A percentile compares a stretch with the other conserved stretches of the same genome.
These are phyloP conservation scores for Ascochyta rabiei DNA, from an alignment of 2,329 filamentous ascomycete species.

Conservation along the genomic window DNA sequence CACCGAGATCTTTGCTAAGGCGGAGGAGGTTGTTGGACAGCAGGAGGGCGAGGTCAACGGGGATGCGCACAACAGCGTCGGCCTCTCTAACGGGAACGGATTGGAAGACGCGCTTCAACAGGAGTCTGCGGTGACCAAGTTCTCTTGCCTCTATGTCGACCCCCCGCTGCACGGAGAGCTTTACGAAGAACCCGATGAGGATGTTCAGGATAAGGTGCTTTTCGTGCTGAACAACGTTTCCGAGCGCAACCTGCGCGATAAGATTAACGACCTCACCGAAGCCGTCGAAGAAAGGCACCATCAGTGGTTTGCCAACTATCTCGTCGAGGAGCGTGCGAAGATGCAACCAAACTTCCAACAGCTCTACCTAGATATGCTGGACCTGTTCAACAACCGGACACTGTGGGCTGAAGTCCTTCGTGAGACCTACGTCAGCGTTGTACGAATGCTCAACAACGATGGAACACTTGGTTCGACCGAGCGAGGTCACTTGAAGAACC, in stretches of 20 bases:
- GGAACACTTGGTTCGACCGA: constrained; percentile 85
- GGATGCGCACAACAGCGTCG: constrained; percentile 53
- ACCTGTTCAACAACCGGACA: constrained; percentile 76
- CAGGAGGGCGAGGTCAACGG: constrained; percentile 65
- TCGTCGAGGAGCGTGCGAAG: constrained; percentile 95
- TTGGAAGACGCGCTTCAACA: constrained; percentile 64
- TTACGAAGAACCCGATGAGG: constrained; percentile 83
- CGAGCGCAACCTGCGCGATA: constrained; percentile 81
- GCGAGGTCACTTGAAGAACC: constrained; percentile 86
- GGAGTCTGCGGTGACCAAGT: constrained; percentile 72
- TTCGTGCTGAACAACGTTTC: constrained; percentile 98
- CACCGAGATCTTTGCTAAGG: constrained; percentile 83
- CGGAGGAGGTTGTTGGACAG: constrained; percentile 77
- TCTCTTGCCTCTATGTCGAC: constrained; percentile 79
- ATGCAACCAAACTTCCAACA: constrained; percentile 96
- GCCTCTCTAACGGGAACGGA: constrained; percentile 70
- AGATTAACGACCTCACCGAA: constrained; percentile 80
- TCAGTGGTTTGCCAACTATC: constrained; percentile 94
- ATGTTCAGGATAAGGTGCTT: constrained; percentile 88
- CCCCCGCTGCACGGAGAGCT: constrained; percentile 65
- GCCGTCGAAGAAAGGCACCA: constrained; percentile 81
- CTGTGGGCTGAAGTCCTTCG: constrained; percentile 90
- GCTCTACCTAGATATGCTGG: constrained; percentile 88
- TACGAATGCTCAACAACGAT: constrained; percentile 89
- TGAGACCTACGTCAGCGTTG: constrained; percentile 87